These are phyloP conservation scores for Balakata baccata DNA, from an alignment of 345 rosid genomes.

Conservation along the genomic window DNA sequence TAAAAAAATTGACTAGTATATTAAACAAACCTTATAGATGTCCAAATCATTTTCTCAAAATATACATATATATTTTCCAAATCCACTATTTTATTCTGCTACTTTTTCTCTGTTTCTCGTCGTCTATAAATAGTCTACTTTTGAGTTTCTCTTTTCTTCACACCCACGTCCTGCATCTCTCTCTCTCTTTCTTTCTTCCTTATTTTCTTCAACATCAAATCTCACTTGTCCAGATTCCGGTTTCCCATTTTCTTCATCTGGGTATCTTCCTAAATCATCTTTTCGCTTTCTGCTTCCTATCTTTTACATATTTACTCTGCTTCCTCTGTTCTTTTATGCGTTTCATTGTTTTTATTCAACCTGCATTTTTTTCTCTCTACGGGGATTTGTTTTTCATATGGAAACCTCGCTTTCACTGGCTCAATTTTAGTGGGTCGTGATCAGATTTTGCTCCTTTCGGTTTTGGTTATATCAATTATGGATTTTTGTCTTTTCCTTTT, in stretches of 20 bases:
- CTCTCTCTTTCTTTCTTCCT: neutral
- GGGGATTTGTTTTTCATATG: neutral
- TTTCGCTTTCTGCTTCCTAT: neutral
- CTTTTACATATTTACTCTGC: neutral
- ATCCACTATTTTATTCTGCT: too few relatives aligned
- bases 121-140: neutral
- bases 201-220: neutral
- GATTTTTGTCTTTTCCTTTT: neutral
- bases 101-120: neutral
- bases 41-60: too few relatives aligned
- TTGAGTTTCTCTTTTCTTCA: neutral
- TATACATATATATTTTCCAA: too few relatives aligned
- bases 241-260: constrained; percentile 16
- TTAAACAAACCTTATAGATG: too few relatives aligned
- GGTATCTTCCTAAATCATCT: constrained; percentile 3
- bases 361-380: neutral
- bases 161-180: neutral
- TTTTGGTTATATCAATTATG: neutral
- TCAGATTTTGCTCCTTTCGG: constrained; percentile 8
- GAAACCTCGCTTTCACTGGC: constrained; percentile 2
- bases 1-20: too few relatives aligned
- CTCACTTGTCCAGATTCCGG: constrained; percentile 21
- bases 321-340: neutral
- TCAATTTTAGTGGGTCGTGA: constrained; percentile 15
- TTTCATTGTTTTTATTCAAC: neutral